Percentiles rank a stretch among this genome's conserved stretches.
Evolutionary conservation across 164 flowering plant genomes (phyloP).

Genomic region (Berberis thunbergii): DNA sequence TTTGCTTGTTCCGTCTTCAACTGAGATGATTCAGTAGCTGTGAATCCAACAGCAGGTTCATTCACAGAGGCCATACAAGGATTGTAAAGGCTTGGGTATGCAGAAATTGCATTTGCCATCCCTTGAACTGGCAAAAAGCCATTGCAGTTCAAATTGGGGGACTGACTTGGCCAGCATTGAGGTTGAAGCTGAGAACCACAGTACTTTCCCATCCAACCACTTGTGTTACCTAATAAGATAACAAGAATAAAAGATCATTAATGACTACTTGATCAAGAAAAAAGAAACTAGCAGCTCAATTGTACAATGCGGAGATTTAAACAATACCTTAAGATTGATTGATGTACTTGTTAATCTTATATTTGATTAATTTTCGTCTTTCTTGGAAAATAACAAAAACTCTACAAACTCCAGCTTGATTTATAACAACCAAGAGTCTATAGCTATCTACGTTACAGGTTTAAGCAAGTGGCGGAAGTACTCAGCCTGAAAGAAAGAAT

Average conservation of each 20-base stretch:
- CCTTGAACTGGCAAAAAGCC: conserved; percentile 14
- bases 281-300: not conserved
- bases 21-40: conserved; percentile 18
- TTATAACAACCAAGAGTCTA: conserved; percentile 6
- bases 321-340: conserved; percentile 18
- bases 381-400: conserved; percentile 16
- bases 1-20: conserved; percentile 17
- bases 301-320: not conserved
- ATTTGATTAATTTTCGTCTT: conserved; percentile 15
- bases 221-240: conserved; percentile 27
- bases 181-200: conserved; percentile 33
- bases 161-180: conserved; percentile 27
- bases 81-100: conserved; percentile 8
- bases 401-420: conserved; percentile 34
- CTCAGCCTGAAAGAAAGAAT: conserved; percentile 50
- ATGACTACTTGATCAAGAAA: not conserved
- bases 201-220: conserved; percentile 43
- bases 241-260: not conserved
- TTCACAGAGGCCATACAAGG: conserved; percentile 17
- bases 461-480: conserved; percentile 84
- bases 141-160: conserved; percentile 22
- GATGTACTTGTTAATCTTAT: conserved; percentile 1
- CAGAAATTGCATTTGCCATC: conserved; percentile 15
- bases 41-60: conserved; percentile 16
- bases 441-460: conserved; percentile 69